Base-by-base conservation (phyloP, 371 early-diverging fungal genomes). In the Syncephalastrum monosporum region DNA sequence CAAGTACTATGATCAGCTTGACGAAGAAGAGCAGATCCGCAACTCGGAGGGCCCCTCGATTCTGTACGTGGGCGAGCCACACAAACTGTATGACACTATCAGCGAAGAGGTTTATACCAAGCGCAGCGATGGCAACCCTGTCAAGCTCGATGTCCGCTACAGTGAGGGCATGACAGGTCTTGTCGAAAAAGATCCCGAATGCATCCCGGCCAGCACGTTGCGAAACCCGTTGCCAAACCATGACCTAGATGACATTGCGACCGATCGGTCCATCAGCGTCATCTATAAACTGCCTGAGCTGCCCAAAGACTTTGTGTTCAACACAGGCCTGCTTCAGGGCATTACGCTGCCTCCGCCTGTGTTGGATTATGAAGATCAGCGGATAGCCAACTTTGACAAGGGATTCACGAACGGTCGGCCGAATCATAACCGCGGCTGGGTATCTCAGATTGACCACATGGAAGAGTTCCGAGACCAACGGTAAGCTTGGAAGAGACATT, bases 41-140 rank as follows among this genome's bases (percentile, higher is more conserved):
- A 97, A 97, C 65, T 68, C 86, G 5, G 73, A 71, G 45, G 96
- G 95, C n/a, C 69, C 78, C 7, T 87, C 88, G 48, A 57, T 90
- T 29, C 55, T 91, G 13, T 91, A 85, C 68, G 82, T 88, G n/a
- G 81, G 86, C n/a, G 80, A 83, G 44, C 61, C 61, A 24, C 79
- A 88, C 68, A 79, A 81, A 61, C 72, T 89, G 1, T 92, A 85
- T 66, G 89, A 91, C 45, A 56, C 68, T 12, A 64, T 91, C 14
- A 87, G 86, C 68, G 29, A 29, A 29, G 65, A 72, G n/a, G 79
- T 87, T 0, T 87, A 87, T 56, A 80, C 82, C 44, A 82, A 87
- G 61, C 72, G 88, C 23, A 49, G 61, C 17, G 50, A 60, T 70
- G 69, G 78, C 24, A 72, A 69, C 27, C 65, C 76, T 4, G 50